phyloP scores from a whole-genome alignment of 2,329 filamentous ascomycete species.

The Penicillium rolfsii region DNA sequence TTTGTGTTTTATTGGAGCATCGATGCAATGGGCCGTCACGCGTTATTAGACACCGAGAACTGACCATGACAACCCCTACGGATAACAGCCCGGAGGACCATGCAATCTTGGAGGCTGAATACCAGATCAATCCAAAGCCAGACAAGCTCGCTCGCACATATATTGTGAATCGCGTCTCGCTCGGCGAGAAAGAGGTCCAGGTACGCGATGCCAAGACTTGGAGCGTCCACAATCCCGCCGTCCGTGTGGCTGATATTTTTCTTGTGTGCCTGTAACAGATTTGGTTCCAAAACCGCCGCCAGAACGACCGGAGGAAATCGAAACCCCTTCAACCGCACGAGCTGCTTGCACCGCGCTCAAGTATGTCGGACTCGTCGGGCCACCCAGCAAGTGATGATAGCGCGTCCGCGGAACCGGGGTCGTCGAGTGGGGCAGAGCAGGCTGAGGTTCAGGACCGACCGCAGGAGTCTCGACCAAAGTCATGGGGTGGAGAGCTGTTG shows the following conservation, averaged over 20 bases:
- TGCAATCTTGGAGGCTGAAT: slow-evolving; percentile 82
- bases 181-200: slow-evolving; percentile 96
- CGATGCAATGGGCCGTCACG: slow-evolving; percentile 14
- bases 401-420: slow-evolving; percentile 32
- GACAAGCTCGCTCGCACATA: slow-evolving; percentile 84
- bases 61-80: slow-evolving; percentile 19
- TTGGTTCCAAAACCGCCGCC: slow-evolving; percentile 95
- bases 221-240: slow-evolving; percentile 33
- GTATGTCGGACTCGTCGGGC: slow-evolving; percentile 32
- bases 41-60: slow-evolving; percentile 10
- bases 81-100: slow-evolving; percentile 80
- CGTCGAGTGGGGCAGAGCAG: slow-evolving; percentile 37
- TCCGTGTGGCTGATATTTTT: slow-evolving; percentile 16
- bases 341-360: slow-evolving; percentile 54
- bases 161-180: slow-evolving; percentile 80
- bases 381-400: slow-evolving; percentile 36
- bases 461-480: slow-evolving; percentile 22
- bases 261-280: slow-evolving; percentile 61
- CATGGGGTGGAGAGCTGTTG: slow-evolving; percentile 29
- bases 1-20: not conserved
- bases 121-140: slow-evolving; percentile 82
- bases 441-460: slow-evolving; percentile 28
- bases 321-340: slow-evolving; percentile 80
- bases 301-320: slow-evolving; percentile 88
- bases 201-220: slow-evolving; percentile 56